Conservation (phyloP, 1,139 yeast genomes). For the Candida frijolesensis region DNA sequence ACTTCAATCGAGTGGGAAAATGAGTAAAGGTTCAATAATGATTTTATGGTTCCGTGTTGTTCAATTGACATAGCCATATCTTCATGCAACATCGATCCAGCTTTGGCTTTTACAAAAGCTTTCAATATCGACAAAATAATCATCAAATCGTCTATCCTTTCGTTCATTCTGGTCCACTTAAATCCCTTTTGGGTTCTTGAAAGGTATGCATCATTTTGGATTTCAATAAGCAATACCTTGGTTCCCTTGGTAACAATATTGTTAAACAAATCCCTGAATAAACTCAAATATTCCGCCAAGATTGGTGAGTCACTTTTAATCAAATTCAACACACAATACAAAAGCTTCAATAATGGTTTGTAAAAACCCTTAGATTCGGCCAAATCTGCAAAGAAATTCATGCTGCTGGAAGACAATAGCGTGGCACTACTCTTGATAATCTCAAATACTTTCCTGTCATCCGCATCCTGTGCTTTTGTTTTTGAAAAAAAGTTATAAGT, state of each 20-base stretch:
- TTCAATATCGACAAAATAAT: slow-evolving; percentile 65
- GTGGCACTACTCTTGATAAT: slow-evolving; percentile 44
- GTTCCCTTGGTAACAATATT: slow-evolving; percentile 62
- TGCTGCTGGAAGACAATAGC: slow-evolving; percentile 47
- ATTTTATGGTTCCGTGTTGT: slow-evolving; percentile 62
- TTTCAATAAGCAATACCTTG: slow-evolving; percentile 52
- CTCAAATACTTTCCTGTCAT: slow-evolving; percentile 32
- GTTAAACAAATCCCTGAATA: slow-evolving; percentile 58
- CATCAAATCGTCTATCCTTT: slow-evolving; percentile 63
- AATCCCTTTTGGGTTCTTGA: slow-evolving; percentile 35
- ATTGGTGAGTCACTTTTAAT: slow-evolving; percentile 44
- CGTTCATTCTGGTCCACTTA: slow-evolving; percentile 34
- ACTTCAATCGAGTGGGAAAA: slow-evolving; percentile 64
- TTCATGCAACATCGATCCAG: slow-evolving; percentile 40
- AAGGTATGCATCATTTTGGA: slow-evolving; percentile 57
- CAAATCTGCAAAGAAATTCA: slow-evolving; percentile 47
- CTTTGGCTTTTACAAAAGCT: slow-evolving; percentile 53
- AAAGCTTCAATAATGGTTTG: slow-evolving; percentile 61
- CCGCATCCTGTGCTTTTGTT: slow-evolving; percentile 25
- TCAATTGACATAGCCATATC: slow-evolving; percentile 56
- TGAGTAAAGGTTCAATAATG: slow-evolving; percentile 67
- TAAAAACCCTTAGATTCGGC: slow-evolving; percentile 45
- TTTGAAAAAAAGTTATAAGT: slow-evolving; percentile 47
- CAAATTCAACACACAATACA: slow-evolving; percentile 50
- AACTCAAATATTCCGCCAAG: slow-evolving; percentile 50